Evolutionary conservation across 176 grass and related monocot species (phyloP).

Genomic region (Aechmea fasciata): DNA sequence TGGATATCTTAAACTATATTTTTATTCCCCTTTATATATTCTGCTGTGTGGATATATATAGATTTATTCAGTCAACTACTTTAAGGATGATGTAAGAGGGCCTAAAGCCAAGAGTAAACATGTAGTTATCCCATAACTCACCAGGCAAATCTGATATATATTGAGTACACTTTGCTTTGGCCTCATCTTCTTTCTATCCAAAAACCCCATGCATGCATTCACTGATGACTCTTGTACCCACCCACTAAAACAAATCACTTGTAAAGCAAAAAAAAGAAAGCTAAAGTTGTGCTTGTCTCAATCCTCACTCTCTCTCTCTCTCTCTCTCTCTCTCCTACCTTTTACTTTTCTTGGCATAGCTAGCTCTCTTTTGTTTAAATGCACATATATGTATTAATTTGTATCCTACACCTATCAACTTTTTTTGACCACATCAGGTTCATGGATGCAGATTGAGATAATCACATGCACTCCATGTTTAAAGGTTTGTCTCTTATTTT

Average conservation of each 20-base stretch:
- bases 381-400: not conserved
- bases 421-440: slow-evolving; percentile 1
- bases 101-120: not conserved
- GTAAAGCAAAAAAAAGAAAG: slow-evolving; percentile 46
- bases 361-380: slow-evolving; percentile 13
- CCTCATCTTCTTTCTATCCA: no score
- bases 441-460: not conserved
- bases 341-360: slow-evolving; percentile 37
- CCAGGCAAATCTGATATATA: not conserved
- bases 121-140: not conserved
- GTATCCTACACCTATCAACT: not conserved
- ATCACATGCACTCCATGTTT: slow-evolving; percentile 45
- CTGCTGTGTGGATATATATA: not conserved
- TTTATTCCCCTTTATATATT: not conserved
- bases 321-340: slow-evolving; percentile 1
- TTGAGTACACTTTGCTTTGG: no score
- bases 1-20: not conserved
- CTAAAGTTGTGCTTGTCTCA: slow-evolving; percentile 49
- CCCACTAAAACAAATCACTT: slow-evolving; percentile 12
- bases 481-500: slow-evolving; percentile 25
- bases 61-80: not conserved
- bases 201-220: no score
- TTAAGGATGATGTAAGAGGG: not conserved
- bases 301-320: slow-evolving; percentile 27
- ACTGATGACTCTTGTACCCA: not conserved